Conservation (phyloP, 805 yeast genomes). For the Metschnikowia amazonensis region DNA sequence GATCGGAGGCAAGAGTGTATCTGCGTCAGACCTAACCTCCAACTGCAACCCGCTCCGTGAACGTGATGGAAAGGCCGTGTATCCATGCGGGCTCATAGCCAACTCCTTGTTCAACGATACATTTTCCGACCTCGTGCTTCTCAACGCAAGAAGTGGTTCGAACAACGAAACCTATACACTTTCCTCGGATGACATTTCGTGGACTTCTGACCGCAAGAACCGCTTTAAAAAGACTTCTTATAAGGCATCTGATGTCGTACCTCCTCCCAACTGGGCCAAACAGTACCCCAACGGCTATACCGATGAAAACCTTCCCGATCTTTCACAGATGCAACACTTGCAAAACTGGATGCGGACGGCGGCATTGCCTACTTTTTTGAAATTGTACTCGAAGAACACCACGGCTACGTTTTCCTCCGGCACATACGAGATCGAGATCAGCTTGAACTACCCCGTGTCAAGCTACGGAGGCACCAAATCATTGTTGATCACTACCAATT, state of each 20-base stretch:
- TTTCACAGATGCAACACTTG: slow-evolving; percentile 73
- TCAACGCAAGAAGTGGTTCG: slow-evolving; percentile 42
- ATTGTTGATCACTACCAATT: slow-evolving; percentile 73
- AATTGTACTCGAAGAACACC: slow-evolving; percentile 73
- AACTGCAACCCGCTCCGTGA: slow-evolving; percentile 38
- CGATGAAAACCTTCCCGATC: slow-evolving; percentile 71
- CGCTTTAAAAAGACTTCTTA: slow-evolving; percentile 74
- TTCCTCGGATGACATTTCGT: slow-evolving; percentile 65
- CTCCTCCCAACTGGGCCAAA: slow-evolving; percentile 90
- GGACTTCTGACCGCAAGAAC: slow-evolving; percentile 68
- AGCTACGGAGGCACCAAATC: slow-evolving; percentile 88
- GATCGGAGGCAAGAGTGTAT: slow-evolving; percentile 69
- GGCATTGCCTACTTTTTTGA: slow-evolving; percentile 84
- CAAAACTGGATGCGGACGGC: slow-evolving; percentile 99
- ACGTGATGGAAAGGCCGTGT: slow-evolving; percentile 47
- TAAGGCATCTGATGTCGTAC: slow-evolving; percentile 66
- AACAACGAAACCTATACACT: slow-evolving; percentile 43
- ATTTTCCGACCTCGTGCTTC: slow-evolving; percentile 49
- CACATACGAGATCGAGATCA: slow-evolving; percentile 63
- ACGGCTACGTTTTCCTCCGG: slow-evolving; percentile 56
- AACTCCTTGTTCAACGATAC: slow-evolving; percentile 91
- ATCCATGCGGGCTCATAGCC: slow-evolving; percentile 95
- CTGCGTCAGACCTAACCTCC: slow-evolving; percentile 43
- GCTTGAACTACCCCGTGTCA: slow-evolving; percentile 75
- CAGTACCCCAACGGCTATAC: slow-evolving; percentile 85